A percentile compares a stretch with the other conserved stretches of the same genome.
Evolutionary conservation across 306 rosid genomes (phyloP).

Genomic region (Pterocarpus santalinus): DNA sequence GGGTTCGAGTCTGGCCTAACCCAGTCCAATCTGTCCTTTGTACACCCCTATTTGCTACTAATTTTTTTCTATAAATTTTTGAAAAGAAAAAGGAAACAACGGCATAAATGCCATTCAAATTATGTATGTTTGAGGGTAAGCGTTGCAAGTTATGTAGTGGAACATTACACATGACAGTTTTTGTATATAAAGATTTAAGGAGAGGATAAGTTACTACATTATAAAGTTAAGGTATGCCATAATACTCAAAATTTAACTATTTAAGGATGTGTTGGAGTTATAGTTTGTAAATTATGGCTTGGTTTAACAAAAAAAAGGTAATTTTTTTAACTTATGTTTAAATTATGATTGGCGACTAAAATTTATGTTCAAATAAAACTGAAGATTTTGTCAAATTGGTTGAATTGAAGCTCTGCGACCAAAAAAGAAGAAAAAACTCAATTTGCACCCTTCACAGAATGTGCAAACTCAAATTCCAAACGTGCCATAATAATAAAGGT

Average conservation of each 20-base stretch:
- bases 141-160: too few species aligned
- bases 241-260: not conserved
- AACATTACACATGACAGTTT: not conserved
- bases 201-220: not conserved
- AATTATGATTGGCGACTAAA: not conserved
- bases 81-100: slow-evolving; percentile 2
- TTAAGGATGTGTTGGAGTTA: too few species aligned
- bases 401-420: too few species aligned
- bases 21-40: too few species aligned
- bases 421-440: too few species aligned
- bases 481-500: too few species aligned
- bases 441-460: too few species aligned
- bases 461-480: not conserved
- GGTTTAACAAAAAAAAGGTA: too few species aligned
- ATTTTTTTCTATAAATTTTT: not conserved
- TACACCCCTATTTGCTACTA: not conserved
- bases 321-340: not conserved
- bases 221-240: not conserved
- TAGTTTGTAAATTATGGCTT: too few species aligned
- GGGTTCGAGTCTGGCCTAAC: too few species aligned
- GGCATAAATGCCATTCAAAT: not conserved
- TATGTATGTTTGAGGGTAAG: not conserved
- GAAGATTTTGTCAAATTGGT: too few species aligned
- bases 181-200: not conserved
- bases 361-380: not conserved